Evolutionary conservation across 2,329 filamentous ascomycete species (phyloP).

Genomic region (Leptosphaerulina australis): DNA sequence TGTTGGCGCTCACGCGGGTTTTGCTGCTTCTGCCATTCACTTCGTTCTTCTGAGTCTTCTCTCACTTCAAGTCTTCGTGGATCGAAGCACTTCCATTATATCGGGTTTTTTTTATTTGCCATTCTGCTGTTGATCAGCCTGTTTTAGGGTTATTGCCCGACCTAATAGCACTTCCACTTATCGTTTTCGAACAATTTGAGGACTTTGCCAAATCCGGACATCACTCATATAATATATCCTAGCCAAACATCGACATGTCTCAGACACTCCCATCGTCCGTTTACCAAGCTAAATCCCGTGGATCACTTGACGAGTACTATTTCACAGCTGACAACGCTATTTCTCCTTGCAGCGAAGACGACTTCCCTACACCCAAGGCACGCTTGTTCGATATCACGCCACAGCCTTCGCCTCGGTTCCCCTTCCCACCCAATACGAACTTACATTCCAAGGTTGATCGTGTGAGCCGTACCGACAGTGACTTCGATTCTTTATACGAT

Average conservation of each 20-base stretch:
- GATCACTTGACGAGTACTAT: slow-evolving; percentile 63
- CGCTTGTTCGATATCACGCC: slow-evolving; percentile 61
- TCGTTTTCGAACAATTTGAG: slow-evolving; percentile 30
- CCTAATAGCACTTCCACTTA: slow-evolving; percentile 41
- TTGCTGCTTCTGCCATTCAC: slow-evolving; percentile 40
- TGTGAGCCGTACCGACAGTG: slow-evolving; percentile 69
- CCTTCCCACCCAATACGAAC: slow-evolving; percentile 53
- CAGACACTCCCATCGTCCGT: slow-evolving; percentile 55
- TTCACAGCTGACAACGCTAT: slow-evolving; percentile 45
- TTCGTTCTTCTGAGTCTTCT: slow-evolving; percentile 43
- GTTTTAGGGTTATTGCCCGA: slow-evolving; percentile 45
- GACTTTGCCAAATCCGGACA: slow-evolving; percentile 19
- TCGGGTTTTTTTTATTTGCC: slow-evolving; percentile 30
- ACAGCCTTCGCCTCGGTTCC: slow-evolving; percentile 58
- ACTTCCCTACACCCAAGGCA: slow-evolving; percentile 76
- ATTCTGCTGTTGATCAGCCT: slow-evolving; percentile 52
- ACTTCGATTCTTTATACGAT: slow-evolving; percentile 88
- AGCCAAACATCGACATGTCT: slow-evolving; percentile 53
- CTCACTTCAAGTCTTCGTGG: slow-evolving; percentile 50
- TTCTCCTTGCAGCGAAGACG: slow-evolving; percentile 57
- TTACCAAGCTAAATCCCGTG: slow-evolving; percentile 59
- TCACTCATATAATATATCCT: slow-evolving; percentile 35
- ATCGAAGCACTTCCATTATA: slow-evolving; percentile 52
- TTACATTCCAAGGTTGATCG: slow-evolving; percentile 63
- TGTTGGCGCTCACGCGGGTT: slow-evolving; percentile 37